Evolutionary conservation across 2,329 filamentous ascomycete genomes (phyloP).

Genomic region (Cytospora leucostoma): DNA sequence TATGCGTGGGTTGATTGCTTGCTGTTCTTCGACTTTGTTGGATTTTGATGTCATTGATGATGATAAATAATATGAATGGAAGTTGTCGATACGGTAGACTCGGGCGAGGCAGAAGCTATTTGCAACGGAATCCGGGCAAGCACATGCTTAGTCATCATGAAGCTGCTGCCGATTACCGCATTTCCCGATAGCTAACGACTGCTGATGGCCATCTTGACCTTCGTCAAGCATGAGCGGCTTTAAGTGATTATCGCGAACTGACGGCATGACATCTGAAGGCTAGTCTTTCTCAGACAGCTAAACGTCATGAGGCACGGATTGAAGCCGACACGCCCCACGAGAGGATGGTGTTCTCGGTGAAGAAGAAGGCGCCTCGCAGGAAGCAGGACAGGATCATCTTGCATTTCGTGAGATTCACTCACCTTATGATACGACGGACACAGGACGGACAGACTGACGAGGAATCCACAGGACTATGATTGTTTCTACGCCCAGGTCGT

Average conservation of each 20-base stretch:
- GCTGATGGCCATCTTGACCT: background rate
- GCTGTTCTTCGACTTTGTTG: background rate
- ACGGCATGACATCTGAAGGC: background rate
- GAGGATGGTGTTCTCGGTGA: slow-evolving; percentile 37
- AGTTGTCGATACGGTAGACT: too few relatives aligned
- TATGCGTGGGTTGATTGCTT: background rate
- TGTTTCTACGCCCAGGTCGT: slow-evolving; percentile 95
- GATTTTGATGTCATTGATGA: background rate
- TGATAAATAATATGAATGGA: too few relatives aligned
- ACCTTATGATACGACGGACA: background rate
- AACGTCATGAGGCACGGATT: slow-evolving; percentile 9
- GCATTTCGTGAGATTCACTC: slow-evolving; percentile 67
- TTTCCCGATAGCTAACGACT: background rate
- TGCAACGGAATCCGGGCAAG: background rate
- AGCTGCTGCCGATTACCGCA: background rate
- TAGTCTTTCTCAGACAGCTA: background rate
- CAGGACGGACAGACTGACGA: background rate
- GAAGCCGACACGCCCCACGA: slow-evolving; percentile 7
- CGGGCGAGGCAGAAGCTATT: too few relatives aligned
- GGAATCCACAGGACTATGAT: slow-evolving; percentile 65
- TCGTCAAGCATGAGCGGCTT: background rate
- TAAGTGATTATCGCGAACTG: background rate
- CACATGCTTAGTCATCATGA: background rate
- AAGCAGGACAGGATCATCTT: slow-evolving; percentile 71
- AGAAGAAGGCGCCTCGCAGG: slow-evolving; percentile 41